Conservation (phyloP, 495 filamentous ascomycete species). For the Neurospora sp. region DNA sequence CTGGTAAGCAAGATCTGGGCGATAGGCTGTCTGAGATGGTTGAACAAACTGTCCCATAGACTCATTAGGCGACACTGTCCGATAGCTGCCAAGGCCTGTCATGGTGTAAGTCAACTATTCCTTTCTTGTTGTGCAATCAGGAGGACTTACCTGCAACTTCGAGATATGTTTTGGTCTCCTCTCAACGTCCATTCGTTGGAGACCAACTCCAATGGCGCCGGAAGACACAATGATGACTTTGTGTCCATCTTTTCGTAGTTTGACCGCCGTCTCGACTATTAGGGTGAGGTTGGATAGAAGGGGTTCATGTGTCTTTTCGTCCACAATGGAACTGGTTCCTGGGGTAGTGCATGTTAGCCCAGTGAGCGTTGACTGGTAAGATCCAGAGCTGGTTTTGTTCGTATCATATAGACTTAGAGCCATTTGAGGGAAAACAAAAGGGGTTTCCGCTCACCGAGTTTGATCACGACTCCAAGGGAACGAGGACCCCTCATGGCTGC, state of each 20-base stretch:
- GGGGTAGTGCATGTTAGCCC: background rate
- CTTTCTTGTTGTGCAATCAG: background rate
- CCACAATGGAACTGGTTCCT: constrained; percentile 97
- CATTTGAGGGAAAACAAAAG: background rate
- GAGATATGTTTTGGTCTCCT: constrained; percentile 81
- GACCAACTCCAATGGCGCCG: constrained; percentile 87
- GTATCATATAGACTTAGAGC: background rate
- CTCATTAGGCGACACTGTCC: constrained; percentile 94
- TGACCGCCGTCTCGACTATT: constrained; percentile 87
- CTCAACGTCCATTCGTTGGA: constrained; percentile 83
- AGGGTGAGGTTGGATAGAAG: constrained; percentile 78
- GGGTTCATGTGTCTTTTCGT: constrained; percentile 96
- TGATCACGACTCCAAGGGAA: constrained; percentile 76
- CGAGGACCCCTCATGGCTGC: constrained; percentile 42
- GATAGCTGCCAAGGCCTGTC: constrained; percentile 85
- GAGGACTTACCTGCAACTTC: constrained; percentile 55
- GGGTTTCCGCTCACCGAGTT: constrained; percentile 59
- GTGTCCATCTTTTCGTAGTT: constrained; percentile 80
- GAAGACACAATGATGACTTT: constrained; percentile 93
- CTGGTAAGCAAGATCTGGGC: constrained; percentile 92
- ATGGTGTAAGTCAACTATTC: background rate
- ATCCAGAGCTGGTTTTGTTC: background rate
- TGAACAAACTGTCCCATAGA: constrained; percentile 88
- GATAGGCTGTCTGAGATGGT: constrained; percentile 76
- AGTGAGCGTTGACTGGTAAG: background rate